These are phyloP conservation scores for Hymenoscyphus scutula DNA, from an alignment of 2,329 filamentous ascomycete species.

Conservation along the genomic window DNA sequence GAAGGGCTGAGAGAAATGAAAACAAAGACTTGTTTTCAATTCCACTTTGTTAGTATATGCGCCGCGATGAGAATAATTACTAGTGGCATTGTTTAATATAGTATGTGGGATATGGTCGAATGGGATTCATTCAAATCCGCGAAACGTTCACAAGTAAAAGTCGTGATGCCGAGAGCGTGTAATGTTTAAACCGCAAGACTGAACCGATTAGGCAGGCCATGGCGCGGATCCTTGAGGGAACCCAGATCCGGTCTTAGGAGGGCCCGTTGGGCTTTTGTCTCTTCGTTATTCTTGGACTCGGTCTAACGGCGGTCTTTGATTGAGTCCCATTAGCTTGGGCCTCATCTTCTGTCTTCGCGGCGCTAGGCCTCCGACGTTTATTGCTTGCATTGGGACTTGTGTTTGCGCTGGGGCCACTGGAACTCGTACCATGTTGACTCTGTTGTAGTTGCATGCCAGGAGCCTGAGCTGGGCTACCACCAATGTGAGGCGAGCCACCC, in stretches of 20 bases:
- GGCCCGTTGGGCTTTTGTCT: conserved; percentile 36
- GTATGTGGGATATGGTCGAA: conserved; percentile 1
- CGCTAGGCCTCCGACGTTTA: conserved; percentile 41
- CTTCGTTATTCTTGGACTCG: conserved; percentile 41
- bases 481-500: conserved; percentile 56
- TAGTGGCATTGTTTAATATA: neutral
- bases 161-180: neutral
- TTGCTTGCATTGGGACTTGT: conserved; percentile 45
- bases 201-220: neutral
- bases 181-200: neutral
- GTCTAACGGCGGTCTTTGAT: conserved; percentile 38
- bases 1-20: neutral
- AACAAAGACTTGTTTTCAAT: neutral
- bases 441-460: conserved; percentile 66
- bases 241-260: neutral
- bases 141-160: neutral
- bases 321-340: conserved; percentile 33
- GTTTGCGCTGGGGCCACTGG: conserved; percentile 65
- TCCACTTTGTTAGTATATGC: neutral
- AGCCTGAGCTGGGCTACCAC: conserved; percentile 57
- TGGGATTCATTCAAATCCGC: neutral
- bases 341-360: conserved; percentile 39
- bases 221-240: neutral
- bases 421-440: conserved; percentile 66
- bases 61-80: conserved; percentile 4